Conservation (phyloP, 2,329 filamentous ascomycete species). For the Aspergillus proliferans region DNA sequence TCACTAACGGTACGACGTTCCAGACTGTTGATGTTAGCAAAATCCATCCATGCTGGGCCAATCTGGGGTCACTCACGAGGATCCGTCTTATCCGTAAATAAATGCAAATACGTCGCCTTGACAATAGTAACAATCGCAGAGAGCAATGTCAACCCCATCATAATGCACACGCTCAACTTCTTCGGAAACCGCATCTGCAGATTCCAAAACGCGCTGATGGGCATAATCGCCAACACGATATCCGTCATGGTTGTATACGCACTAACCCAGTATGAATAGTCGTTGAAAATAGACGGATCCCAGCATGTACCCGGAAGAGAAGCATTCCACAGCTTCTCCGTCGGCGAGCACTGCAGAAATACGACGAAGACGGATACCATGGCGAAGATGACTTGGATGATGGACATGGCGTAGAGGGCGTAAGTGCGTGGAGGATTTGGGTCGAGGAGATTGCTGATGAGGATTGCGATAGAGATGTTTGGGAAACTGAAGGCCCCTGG, state of each 20-base stretch:
- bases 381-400: conserved; percentile 19
- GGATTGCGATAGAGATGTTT: conserved; percentile 23
- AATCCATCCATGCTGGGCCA: neutral
- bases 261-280: conserved; percentile 21
- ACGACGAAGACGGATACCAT: conserved; percentile 18
- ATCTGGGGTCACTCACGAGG: conserved; percentile 13
- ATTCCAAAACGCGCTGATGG: conserved; percentile 20
- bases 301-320: conserved; percentile 15
- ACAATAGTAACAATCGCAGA: conserved; percentile 22
- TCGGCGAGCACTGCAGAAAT: conserved; percentile 20
- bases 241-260: conserved; percentile 22
- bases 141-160: conserved; percentile 24
- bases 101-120: conserved; percentile 20
- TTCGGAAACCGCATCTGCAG: conserved; percentile 20
- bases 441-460: conserved; percentile 20
- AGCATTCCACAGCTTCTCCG: conserved; percentile 16
- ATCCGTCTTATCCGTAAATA: conserved; percentile 17
- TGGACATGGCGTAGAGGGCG: conserved; percentile 15
- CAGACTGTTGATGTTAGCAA: conserved; percentile 3
- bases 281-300: conserved; percentile 15
- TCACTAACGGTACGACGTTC: conserved; percentile 12
- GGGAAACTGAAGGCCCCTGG: conserved; percentile 20
- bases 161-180: conserved; percentile 18
- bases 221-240: conserved; percentile 19
- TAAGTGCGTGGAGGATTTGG: conserved; percentile 14